Conservation (phyloP, 768 basidiomycete species). For the Boletus tomentosulus region DNA sequence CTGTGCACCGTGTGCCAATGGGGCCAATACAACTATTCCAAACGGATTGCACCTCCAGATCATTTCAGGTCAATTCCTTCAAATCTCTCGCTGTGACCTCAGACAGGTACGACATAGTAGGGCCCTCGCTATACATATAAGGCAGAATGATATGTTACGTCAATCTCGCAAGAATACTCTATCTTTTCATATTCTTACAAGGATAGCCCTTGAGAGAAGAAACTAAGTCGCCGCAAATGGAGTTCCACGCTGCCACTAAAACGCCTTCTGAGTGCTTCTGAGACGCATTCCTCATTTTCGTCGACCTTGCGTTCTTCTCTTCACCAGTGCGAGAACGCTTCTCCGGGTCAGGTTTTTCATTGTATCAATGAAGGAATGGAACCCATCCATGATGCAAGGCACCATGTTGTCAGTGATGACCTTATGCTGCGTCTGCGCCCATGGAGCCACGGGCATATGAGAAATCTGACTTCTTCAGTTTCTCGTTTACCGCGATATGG, state of each 20-base stretch:
- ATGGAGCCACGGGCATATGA: slow-evolving; percentile 4
- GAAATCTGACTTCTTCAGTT: slow-evolving; percentile 1
- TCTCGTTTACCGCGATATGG: slow-evolving; percentile 19
- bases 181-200: slow-evolving; percentile 11
- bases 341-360: slow-evolving; percentile 25
- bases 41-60: not conserved
- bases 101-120: not conserved
- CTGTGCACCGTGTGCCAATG: not conserved
- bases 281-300: slow-evolving; percentile 12
- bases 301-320: slow-evolving; percentile 1
- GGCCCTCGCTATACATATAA: not conserved
- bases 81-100: not conserved
- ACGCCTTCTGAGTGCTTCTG: not conserved
- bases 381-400: slow-evolving; percentile 13
- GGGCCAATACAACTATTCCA: not conserved
- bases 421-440: slow-evolving; percentile 9
- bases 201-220: slow-evolving; percentile 14
- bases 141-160: slow-evolving; percentile 10
- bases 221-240: slow-evolving; percentile 12
- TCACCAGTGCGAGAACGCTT: slow-evolving; percentile 8
- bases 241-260: slow-evolving; percentile 5
- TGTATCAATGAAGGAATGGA: slow-evolving; percentile 24
- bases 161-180: slow-evolving; percentile 2
- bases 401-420: slow-evolving; percentile 6
- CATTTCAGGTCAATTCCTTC: not conserved